A percentile compares a stretch with the other conserved stretches of the same genome.
These are phyloP conservation scores for Backusella luteola DNA, from an alignment of 192 early-diverging fungal species.

Conservation along the genomic window DNA sequence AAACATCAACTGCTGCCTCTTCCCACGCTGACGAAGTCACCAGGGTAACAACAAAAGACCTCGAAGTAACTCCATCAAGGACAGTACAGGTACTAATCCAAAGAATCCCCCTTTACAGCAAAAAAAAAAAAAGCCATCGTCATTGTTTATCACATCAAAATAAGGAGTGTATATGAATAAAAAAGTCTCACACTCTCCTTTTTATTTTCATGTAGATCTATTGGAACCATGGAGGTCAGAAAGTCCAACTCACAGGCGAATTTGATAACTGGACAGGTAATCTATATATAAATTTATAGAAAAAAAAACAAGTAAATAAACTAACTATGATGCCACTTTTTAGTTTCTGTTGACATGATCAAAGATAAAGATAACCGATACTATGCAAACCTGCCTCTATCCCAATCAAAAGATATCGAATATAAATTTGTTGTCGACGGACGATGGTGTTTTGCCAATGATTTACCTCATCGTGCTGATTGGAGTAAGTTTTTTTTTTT, in stretches of 20 bases:
- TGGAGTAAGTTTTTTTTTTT: constrained; percentile 2
- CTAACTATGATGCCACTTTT: background rate
- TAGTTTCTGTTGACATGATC: background rate
- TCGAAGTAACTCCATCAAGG: background rate
- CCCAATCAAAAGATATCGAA: constrained; percentile 22
- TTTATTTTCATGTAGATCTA: constrained; percentile 20
- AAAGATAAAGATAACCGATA: background rate
- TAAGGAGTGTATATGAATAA: background rate
- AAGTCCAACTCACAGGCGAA: constrained; percentile 37
- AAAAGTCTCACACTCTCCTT: background rate
- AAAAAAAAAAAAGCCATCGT: background rate
- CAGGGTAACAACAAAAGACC: background rate
- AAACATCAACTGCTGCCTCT: constrained; percentile 2
- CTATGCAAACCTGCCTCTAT: constrained; percentile 16
- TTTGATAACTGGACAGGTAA: constrained; percentile 42
- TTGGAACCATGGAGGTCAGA: constrained; percentile 36
- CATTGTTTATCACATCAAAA: background rate
- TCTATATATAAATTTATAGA: too few species aligned
- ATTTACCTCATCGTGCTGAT: constrained; percentile 31
- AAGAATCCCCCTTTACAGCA: background rate
- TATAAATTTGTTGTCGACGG: constrained; percentile 46
- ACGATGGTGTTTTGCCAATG: constrained; percentile 35
- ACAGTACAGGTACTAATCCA: background rate
- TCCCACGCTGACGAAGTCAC: background rate
- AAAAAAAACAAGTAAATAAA: background rate